Conservation (phyloP, 345 rosid species). For the Balakata baccata region DNA sequence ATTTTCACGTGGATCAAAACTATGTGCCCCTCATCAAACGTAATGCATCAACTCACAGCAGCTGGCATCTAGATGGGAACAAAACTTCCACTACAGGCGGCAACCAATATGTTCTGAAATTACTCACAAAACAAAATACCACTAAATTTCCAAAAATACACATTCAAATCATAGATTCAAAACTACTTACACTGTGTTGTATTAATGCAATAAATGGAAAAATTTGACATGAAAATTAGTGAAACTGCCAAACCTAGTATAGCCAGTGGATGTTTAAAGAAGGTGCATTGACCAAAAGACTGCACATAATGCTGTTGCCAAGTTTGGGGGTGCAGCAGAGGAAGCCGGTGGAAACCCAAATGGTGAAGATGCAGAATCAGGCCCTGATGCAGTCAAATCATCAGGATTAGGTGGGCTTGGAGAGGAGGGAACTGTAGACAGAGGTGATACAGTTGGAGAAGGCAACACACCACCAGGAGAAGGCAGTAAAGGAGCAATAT, state of each 20-base stretch:
- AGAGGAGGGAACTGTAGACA: constrained; percentile 70
- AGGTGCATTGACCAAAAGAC: constrained; percentile 27
- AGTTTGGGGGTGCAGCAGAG: constrained; percentile 29
- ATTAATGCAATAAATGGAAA: not conserved
- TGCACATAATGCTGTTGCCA: not conserved
- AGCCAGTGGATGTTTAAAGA: no score
- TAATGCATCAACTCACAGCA: not conserved
- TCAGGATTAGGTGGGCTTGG: constrained; percentile 91
- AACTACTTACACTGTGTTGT: constrained; percentile 19
- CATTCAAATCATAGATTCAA: constrained; percentile 3
- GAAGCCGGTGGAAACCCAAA: constrained; percentile 42
- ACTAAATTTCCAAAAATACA: not conserved
- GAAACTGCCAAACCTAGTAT: not conserved
- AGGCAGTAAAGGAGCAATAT: constrained; percentile 73
- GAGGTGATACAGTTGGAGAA: constrained; percentile 42
- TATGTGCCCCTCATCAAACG: constrained; percentile 12
- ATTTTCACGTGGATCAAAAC: constrained; percentile 5
- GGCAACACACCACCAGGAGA: constrained; percentile 55
- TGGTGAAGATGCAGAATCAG: constrained; percentile 53
- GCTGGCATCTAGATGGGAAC: not conserved
- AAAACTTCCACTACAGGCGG: not conserved
- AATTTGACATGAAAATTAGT: not conserved
- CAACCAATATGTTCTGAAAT: not conserved
- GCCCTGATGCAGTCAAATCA: constrained; percentile 28
- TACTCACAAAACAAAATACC: not conserved